Evolutionary conservation across 345 rosid genomes (phyloP), one percentile per base, ranked within the genome.

Genomic region (Arabidopsis thaliana): DNA sequence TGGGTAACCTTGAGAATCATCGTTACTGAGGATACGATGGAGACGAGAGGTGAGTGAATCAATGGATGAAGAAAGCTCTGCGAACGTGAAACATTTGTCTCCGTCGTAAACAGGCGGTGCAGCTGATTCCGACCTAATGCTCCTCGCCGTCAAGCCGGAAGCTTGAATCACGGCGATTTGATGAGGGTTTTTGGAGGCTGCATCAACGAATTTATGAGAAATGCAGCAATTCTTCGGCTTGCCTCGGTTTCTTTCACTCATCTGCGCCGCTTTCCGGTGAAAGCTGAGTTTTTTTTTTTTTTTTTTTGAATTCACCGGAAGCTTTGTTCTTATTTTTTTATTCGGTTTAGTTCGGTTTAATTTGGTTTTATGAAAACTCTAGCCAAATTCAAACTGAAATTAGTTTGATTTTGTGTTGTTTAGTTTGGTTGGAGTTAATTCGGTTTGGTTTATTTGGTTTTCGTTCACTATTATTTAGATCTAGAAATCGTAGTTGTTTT

Each of bases 91-190:
- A 77, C 74, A 69, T 40, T 60, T 65, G 83, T 90, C 97, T 32
- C 96, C 94, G 33, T 80, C 81, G 62, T 82, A 84, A n/a, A 85
- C 65, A 13, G 59, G 36, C 58, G 72, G 23, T 53, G 65, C 16
- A 69, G 61, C 69, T 22, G 77, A 57, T 49, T 82, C 80, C 9
- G 59, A 44, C 4, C 65, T 56, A 32, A 66, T 24, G 30, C 11
- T 76, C 38, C 11, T 76, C 36, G 79, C 61, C 44, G 69, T 67
- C 63, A 59, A 68, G 11, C 50, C 65, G 11, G 79, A 55, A 0
- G 91, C 79, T 3, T 87, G 96, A 32, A 87, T 61, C 13, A 84
- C 87, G 42, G 96, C 96, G 70, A 87, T 79, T 76, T 80, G 82
- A 5, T 67, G 25, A 33, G 85, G 86, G 74, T 73, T 78, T 30